Percentiles rank a stretch among this genome's conserved stretches.
These are phyloP conservation scores for Geranomyces variabilis DNA, from an alignment of 192 early-diverging fungal genomes.

Conservation along the genomic window DNA sequence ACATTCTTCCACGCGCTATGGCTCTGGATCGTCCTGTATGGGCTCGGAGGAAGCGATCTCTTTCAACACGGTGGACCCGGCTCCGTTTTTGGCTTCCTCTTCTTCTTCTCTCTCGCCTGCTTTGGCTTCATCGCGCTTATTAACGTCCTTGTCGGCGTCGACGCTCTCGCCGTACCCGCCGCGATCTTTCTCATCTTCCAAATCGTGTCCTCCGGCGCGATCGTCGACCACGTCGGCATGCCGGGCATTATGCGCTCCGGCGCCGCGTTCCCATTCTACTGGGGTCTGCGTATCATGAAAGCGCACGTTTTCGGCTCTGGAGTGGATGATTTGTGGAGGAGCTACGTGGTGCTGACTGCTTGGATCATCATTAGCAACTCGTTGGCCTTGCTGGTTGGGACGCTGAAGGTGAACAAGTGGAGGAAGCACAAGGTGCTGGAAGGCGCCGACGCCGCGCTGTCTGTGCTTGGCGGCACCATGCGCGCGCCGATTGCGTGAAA, in stretches of 20 bases:
- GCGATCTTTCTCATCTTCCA: constrained; percentile 32
- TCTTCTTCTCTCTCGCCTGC: constrained; percentile 24
- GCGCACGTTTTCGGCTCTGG: constrained; percentile 6
- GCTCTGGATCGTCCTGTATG: constrained; percentile 4
- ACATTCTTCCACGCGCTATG: constrained; percentile 12
- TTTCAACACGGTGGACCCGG: not conserved
- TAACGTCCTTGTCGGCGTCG: constrained; percentile 6
- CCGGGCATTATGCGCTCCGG: constrained; percentile 23
- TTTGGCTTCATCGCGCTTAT: constrained; percentile 13
- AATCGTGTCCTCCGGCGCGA: not conserved
- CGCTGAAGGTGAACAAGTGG: constrained; percentile 11
- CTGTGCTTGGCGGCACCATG: constrained; percentile 22
- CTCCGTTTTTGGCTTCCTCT: constrained; percentile 18
- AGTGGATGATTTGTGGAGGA: not conserved
- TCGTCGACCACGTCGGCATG: constrained; percentile 21
- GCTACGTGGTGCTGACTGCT: constrained; percentile 15
- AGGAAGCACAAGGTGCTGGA: not conserved
- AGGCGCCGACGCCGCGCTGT: constrained; percentile 7
- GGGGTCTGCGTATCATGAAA: constrained; percentile 13
- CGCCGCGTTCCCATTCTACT: constrained; percentile 27
- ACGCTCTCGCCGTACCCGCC: constrained; percentile 23
- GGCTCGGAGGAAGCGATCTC: constrained; percentile 12
- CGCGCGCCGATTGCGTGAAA: not conserved
- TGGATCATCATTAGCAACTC: not conserved
- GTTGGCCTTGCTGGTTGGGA: constrained; percentile 6